phyloP scores from a whole-genome alignment of 495 filamentous ascomycete genomes.

The Xylaria grammica region DNA sequence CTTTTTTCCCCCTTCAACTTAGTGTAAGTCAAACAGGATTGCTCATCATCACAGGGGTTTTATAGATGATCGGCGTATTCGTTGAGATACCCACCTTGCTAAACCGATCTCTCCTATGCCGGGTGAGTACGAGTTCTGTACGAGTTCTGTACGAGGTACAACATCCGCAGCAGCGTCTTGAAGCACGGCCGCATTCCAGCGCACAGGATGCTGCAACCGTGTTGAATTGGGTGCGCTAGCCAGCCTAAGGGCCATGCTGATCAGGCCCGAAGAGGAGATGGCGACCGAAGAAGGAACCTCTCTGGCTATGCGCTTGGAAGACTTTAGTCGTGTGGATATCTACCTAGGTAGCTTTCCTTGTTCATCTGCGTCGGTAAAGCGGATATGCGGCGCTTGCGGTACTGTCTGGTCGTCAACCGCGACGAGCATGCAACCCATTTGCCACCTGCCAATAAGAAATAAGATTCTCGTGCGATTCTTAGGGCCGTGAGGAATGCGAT shows the following conservation, averaged over 20 bases:
- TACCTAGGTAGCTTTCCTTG: slow-evolving; percentile 3
- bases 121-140: slow-evolving; percentile 8
- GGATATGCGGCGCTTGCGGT: slow-evolving; percentile 23
- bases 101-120: neutral
- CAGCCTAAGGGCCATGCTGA: slow-evolving; percentile 12
- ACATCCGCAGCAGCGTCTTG: neutral
- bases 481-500: slow-evolving; percentile 35
- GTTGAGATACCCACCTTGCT: neutral
- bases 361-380: slow-evolving; percentile 14
- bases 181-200: neutral
- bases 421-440: slow-evolving; percentile 17
- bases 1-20: neutral
- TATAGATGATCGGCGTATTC: neutral
- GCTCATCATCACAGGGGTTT: neutral
- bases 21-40: slow-evolving; percentile 7
- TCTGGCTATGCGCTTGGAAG: neutral
- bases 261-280: slow-evolving; percentile 20
- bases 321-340: neutral
- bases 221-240: slow-evolving; percentile 11
- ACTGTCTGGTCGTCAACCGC: slow-evolving; percentile 19
- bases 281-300: slow-evolving; percentile 14
- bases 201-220: slow-evolving; percentile 15
- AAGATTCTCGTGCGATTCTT: slow-evolving; percentile 30
- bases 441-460: slow-evolving; percentile 31
- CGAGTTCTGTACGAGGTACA: too few relatives aligned